phyloP scores from a whole-genome alignment of 208 protist genomes.

The Kentomonas sorsogonicus region DNA sequence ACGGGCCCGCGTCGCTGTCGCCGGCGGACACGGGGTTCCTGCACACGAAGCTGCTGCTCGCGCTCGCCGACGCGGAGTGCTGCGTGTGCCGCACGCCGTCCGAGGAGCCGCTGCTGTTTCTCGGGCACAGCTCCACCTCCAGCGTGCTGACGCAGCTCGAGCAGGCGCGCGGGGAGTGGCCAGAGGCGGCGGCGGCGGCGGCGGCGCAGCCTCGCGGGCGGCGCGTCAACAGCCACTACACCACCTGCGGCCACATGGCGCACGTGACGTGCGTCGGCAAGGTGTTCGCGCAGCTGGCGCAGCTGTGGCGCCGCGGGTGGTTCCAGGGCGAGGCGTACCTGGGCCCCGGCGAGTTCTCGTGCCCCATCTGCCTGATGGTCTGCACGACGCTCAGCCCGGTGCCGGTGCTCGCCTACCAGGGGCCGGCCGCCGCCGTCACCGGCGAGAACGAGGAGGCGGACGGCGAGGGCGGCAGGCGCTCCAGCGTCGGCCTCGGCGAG shows the following conservation, averaged over 20 bases:
- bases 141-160: constrained; percentile 18
- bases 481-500: not conserved
- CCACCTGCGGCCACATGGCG: constrained; percentile 38
- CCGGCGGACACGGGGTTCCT: constrained; percentile 3
- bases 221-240: constrained; percentile 24
- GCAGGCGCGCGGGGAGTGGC: too few species aligned
- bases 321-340: constrained; percentile 39
- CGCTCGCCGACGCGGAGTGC: constrained; percentile 29
- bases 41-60: constrained; percentile 23
- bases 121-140: constrained; percentile 30
- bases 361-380: constrained; percentile 66
- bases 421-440: not conserved
- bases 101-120: constrained; percentile 26
- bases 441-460: not conserved
- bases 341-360: constrained; percentile 47
- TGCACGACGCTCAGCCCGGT: constrained; percentile 51
- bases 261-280: constrained; percentile 32
- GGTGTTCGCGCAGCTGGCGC: not conserved
- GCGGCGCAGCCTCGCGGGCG: constrained; percentile 9
- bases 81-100: constrained; percentile 31
- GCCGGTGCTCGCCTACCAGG: constrained; percentile 23
- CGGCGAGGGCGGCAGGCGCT: not conserved
- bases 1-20: not conserved
- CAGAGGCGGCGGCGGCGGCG: too few species aligned
- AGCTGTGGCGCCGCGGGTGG: too few species aligned